These are phyloP conservation scores for Podila horticola DNA, from an alignment of 192 early-diverging fungal genomes.

Conservation along the genomic window DNA sequence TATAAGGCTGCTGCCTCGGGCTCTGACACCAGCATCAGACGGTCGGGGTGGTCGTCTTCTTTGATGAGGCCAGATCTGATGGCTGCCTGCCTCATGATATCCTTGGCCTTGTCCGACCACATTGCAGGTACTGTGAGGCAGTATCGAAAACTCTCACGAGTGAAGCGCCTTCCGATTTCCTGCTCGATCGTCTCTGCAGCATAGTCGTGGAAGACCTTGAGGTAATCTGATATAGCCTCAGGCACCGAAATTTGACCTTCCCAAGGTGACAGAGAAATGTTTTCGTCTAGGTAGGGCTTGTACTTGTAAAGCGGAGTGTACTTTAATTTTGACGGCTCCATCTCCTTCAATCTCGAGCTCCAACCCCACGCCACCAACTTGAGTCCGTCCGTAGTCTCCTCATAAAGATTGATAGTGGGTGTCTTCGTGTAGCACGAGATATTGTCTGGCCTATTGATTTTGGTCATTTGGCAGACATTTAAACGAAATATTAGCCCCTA, in stretches of 20 bases:
- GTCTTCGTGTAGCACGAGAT: conserved; percentile 41
- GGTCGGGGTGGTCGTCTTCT: conserved; percentile 23
- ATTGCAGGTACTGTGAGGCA: conserved; percentile 14
- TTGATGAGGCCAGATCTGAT: conserved; percentile 32
- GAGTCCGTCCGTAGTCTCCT: conserved; percentile 11
- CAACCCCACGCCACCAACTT: conserved; percentile 45
- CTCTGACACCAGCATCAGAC: conserved; percentile 50
- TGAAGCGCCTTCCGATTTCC: conserved; percentile 37
- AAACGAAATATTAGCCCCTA: too few relatives aligned
- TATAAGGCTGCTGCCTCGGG: conserved; percentile 56
- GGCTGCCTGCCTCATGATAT: conserved; percentile 47
- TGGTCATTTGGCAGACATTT: conserved; percentile 4
- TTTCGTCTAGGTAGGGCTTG: conserved; percentile 48
- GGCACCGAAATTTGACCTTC: conserved; percentile 27
- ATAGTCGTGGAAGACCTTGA: conserved; percentile 31
- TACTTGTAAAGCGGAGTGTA: conserved; percentile 35
- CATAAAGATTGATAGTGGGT: conserved; percentile 48
- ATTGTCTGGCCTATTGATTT: conserved; percentile 31
- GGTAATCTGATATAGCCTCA: conserved; percentile 45
- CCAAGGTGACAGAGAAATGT: conserved; percentile 18
- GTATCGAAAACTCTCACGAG: conserved; percentile 43
- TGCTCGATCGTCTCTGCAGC: conserved; percentile 32
- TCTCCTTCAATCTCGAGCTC: conserved; percentile 14
- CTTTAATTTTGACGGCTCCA: too few relatives aligned
- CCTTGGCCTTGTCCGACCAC: conserved; percentile 42